Evolutionary conservation across 495 filamentous ascomycete genomes (phyloP).

Genomic region (Cryomyces minteri): DNA sequence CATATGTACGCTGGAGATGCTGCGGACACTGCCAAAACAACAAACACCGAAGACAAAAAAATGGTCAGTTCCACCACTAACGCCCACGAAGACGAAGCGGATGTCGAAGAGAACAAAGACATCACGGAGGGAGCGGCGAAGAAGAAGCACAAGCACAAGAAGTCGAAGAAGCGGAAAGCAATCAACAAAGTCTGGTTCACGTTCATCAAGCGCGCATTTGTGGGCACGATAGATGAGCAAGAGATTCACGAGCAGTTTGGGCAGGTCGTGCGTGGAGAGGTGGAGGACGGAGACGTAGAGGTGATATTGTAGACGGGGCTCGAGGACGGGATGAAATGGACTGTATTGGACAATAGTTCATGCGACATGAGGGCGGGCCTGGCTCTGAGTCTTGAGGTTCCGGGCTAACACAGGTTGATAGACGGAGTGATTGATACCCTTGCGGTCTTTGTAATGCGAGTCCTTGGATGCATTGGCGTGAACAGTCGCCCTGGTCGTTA

Average conservation of each 20-base stretch:
- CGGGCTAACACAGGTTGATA: no score
- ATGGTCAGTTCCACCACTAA: background rate
- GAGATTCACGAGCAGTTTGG: constrained; percentile 28
- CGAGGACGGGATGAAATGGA: no score
- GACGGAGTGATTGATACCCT: no score
- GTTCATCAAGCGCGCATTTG: constrained; percentile 66
- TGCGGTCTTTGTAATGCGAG: no score
- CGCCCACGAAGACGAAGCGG: constrained; percentile 10
- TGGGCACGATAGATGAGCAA: constrained; percentile 43
- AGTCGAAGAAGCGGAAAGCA: constrained; percentile 27
- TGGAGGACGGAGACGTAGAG: no score
- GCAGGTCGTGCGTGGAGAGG: background rate
- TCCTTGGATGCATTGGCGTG: no score
- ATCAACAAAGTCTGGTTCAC: constrained; percentile 48
- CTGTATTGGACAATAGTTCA: no score
- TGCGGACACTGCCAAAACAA: background rate
- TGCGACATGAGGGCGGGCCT: no score
- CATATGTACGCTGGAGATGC: background rate
- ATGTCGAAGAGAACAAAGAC: constrained; percentile 14
- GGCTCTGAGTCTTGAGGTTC: no score
- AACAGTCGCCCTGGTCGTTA: no score
- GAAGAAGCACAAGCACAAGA: constrained; percentile 24
- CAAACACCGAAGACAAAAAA: constrained; percentile 5
- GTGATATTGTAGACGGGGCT: no score
- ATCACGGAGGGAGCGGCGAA: constrained; percentile 26